These are phyloP conservation scores for Leishmania guyanensis DNA, from an alignment of 208 protist genomes.

Conservation along the genomic window DNA sequence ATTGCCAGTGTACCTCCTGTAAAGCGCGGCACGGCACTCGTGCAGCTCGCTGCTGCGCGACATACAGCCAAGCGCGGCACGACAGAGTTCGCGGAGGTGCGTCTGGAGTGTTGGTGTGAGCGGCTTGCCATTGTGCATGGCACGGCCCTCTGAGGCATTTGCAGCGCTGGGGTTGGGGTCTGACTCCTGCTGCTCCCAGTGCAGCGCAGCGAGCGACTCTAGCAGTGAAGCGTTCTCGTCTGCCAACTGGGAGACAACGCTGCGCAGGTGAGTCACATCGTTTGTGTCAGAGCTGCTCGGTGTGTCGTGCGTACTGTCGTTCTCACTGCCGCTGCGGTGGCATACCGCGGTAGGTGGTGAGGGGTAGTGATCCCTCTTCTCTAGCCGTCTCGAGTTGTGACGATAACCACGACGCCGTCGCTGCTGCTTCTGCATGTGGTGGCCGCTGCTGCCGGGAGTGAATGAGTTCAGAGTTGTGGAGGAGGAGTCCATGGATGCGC, in stretches of 20 bases:
- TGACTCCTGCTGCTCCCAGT: not conserved
- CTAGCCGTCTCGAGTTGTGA: not conserved
- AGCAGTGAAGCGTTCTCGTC: not conserved
- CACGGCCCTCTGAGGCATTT: not conserved
- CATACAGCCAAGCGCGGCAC: slow-evolving; percentile 7
- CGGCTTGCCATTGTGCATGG: not conserved
- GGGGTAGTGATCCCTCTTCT: not conserved
- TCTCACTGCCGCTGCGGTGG: not conserved
- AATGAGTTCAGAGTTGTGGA: not conserved
- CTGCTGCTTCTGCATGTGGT: not conserved
- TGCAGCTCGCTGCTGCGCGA: slow-evolving; percentile 19
- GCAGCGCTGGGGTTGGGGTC: not conserved
- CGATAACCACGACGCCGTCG: not conserved
- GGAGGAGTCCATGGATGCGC: not conserved
- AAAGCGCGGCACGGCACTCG: not conserved
- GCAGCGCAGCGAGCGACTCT: not conserved
- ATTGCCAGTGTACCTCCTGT: too few relatives aligned
- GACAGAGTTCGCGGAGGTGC: not conserved
- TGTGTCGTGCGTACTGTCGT: not conserved
- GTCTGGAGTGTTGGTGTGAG: not conserved
- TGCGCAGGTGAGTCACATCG: not conserved
- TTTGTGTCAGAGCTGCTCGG: not conserved
- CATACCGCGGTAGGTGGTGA: not conserved
- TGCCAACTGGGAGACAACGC: not conserved
- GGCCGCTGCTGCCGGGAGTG: not conserved